Evolutionary conservation across 768 basidiomycete species (phyloP), one percentile per base, ranked within the genome.

Genomic region (Xerocomellus amylosporus): DNA sequence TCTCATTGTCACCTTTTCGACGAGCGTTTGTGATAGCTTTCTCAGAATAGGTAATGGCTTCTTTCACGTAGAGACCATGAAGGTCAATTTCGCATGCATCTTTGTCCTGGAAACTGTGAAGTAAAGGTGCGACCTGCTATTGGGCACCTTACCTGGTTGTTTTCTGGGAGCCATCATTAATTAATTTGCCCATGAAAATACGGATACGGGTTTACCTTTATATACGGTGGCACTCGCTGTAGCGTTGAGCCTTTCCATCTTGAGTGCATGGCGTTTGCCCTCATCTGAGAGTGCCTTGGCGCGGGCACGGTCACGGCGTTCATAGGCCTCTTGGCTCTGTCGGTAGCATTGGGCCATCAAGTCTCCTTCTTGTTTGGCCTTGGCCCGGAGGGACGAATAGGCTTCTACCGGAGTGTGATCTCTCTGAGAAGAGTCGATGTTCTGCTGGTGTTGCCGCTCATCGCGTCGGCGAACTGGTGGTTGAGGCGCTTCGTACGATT

Each of bases 41-140:
- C 64, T 97, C 88, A 0, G 88, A 84, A 54, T 80, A 80, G 38
- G 78, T 69, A 49, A 96, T 85, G 14, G 93, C 91, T 72, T 98
- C 96, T 65, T 91, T 91, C 54, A 96, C 93, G 68, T 88, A 95
- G 5, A 98, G 77, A 8, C 93, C 93, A 68, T 98, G 95, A 39
- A 98, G 74, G 71, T 98, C 96, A 44, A 97, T 75, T 69, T 93
- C 86, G 2, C 85, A 85, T 3, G 79, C 76, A 51, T 77, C 69
- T 42, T 81, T 87, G 58, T 87, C 81, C 82, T 86, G 61, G 28
- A 50, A 48, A 20, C 3, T 17, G 2, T 63, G 37, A 31, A 55
- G 34, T 48, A 40, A 48, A 44, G 22, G 41, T 46, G 37, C 13
- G 33, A 22, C 24, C 3, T 20, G 14, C n/a, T 20, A 9, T 14